Evolutionary conservation across 257 asterid genomes (phyloP), one percentile per base, ranked within the genome.

Genomic region (Cynanchum wilfordii): DNA sequence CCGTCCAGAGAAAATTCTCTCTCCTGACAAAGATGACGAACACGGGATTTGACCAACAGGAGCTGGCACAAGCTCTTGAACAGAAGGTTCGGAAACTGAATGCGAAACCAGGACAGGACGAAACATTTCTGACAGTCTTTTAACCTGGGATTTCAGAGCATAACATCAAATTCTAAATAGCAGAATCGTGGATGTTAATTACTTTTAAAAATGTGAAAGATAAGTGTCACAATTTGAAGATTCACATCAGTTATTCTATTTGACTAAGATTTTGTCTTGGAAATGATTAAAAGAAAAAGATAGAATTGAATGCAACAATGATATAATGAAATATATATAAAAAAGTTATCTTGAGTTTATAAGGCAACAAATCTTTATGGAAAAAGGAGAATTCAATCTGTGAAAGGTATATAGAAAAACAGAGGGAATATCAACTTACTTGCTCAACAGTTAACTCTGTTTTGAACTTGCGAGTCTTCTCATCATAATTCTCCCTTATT

Each of bases 381-480:
- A 15, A 50, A 50, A 16, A 50, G 56, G 20, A 50, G 3, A 5
- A n/a, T 52, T 52, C 58, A 52, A 11, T 6, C 7, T 19, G 25
- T 52, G 58, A 52, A n/a, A 52, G 20, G 25, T 13, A 50, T 19
- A 52, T 17, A 17, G 25, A 52, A 49, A 52, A 19, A 20, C n/a
- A 0, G 58, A 19, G 25, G 58, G 24, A 5, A 20, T 4, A 33
- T 17, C 3, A 25, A 19, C 89, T 79, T 75, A 91, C 99, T 79
- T 94, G 98, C 47, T 84, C 82, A 77, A 74, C 63, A 11, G 95
- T 88, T 79, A 89, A 74, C 74, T 86, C 93, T n/a, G 89, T 88
- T 71, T 81, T 84, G 86, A 94, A 94, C 85, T 88, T 91, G 81
- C 68, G 89, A 7, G 84, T 87, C 81, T 55, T 89, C 75, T 88